Base-by-base conservation (phyloP, 2,329 filamentous ascomycete species). In the Aspergillus sp. region DNA sequence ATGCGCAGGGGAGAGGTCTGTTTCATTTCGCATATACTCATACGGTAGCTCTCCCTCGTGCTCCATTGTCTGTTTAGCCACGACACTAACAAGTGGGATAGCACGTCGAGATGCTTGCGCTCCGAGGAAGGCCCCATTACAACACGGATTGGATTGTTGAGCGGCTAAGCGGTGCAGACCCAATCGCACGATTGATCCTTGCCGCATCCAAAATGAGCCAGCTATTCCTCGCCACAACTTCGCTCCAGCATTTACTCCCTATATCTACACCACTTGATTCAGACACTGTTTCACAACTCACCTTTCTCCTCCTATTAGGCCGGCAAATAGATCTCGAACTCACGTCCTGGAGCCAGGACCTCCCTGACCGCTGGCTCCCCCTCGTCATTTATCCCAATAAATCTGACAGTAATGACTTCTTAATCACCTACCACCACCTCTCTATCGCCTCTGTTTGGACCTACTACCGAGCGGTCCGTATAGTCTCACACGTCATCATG, bases 1-100 rank as follows among this genome's bases (percentile, higher is more conserved):
- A 70, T 55, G 64, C 65, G 23, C 67, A 65, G 43, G 73, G 73
- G 27, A 65, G 73, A 14, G 72, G 70, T 61, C 60, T 76, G 59
- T 75, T 76, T 45, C 69, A 66, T 35, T 75, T 71, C 62, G 73
- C 72, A 19, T 75, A 70, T 66, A 62, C 68, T 15, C 73, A 74
- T 49, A 70, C 67, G 59, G 73, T 75, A 61, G 46, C 69, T 64
- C 7, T 11, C 21, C 44, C 44, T 48, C 43, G 35, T 8, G 5
- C 3, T 17, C 12, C 27, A 11, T 37, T 15, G 9, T 31, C 46
- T n/a, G 8, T 9, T 23, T 11, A 17, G 31, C 12, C 21, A 9
- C 17, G 8, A 31, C 17, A 12, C 52, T 55, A 48, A 55, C 31
- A 33, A 25, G 37, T 41, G 40, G n/a, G 8, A 25, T 48, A 75